A percentile compares a stretch with the other conserved stretches of the same genome.
Conservation (phyloP, 805 yeast genomes). For the Cyberlindnera samutprakarnensis region DNA sequence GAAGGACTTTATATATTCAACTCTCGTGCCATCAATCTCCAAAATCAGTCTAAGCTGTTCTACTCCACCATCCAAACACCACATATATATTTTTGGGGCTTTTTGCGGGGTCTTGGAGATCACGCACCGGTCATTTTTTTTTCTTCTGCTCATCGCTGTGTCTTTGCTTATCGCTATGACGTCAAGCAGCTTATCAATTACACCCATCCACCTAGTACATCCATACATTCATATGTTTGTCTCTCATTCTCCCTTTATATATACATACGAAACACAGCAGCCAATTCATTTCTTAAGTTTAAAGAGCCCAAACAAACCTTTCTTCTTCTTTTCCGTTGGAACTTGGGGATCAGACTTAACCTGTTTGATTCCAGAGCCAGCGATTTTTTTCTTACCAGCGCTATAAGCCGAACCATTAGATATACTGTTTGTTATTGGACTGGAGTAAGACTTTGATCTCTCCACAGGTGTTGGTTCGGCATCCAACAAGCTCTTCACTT, state of each 20-base stretch:
- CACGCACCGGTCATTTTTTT: too few relatives aligned
- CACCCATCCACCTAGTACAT: too few relatives aligned
- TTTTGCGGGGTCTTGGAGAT: too few relatives aligned
- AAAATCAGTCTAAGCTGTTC: too few relatives aligned
- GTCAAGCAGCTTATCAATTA: too few relatives aligned
- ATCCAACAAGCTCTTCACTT: conserved; percentile 19
- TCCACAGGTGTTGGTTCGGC: conserved; percentile 8
- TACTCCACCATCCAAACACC: too few relatives aligned
- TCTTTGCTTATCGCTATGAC: not conserved
- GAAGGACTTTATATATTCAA: not conserved
- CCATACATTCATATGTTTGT: too few relatives aligned
- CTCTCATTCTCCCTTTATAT: too few relatives aligned
- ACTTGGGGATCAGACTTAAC: conserved; percentile 3
- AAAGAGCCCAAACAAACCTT: conserved; percentile 11
- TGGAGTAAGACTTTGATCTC: conserved; percentile 11
- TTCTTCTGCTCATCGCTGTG: not conserved
- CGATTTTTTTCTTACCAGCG: not conserved
- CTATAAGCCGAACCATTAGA: conserved; percentile 4
- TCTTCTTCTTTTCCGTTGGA: conserved; percentile 5
- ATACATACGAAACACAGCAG: too few relatives aligned
- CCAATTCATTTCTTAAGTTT: conserved; percentile 14
- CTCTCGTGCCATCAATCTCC: too few relatives aligned
- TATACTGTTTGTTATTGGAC: conserved; percentile 1
- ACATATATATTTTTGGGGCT: too few relatives aligned
- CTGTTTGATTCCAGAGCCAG: conserved; percentile 4